A percentile compares a stretch with the other conserved stretches of the same genome.
These are phyloP conservation scores for Fagus crenata DNA, from an alignment of 306 rosid species.

Conservation along the genomic window DNA sequence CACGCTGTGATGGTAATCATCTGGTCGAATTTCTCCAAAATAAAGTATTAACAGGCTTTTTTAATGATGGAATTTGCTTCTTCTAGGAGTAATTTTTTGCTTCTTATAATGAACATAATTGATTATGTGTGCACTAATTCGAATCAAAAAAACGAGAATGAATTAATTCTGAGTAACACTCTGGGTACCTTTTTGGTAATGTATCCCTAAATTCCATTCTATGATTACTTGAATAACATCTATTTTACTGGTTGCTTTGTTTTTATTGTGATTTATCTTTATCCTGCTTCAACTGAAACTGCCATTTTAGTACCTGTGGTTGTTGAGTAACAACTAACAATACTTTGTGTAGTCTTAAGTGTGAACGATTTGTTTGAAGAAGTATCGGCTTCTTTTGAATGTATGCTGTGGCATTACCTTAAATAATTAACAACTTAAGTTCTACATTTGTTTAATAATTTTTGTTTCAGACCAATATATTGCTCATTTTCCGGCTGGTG, in stretches of 20 bases:
- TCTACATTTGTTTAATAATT: neutral
- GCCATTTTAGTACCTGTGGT: neutral
- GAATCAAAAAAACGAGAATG: neutral
- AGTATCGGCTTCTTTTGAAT: slow-evolving; percentile 6
- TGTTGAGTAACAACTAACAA: neutral
- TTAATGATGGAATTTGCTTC: neutral
- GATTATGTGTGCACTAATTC: neutral
- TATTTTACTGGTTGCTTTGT: neutral
- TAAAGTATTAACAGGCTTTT: neutral
- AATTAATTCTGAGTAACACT: neutral
- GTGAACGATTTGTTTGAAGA: slow-evolving; percentile 4
- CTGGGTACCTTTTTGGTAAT: neutral
- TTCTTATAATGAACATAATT: neutral
- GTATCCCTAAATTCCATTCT: neutral
- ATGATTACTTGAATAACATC: neutral
- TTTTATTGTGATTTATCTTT: neutral
- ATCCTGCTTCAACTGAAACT: slow-evolving; percentile 10
- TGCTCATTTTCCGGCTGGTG: slow-evolving; percentile 75
- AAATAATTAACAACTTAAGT: neutral
- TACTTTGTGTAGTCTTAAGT: neutral
- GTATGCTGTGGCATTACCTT: neutral
- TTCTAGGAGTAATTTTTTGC: neutral
- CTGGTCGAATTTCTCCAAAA: neutral
- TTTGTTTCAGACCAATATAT: slow-evolving; percentile 66
- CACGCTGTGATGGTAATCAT: neutral